Base-by-base conservation (phyloP, 257 asterid species). In the Dorcoceras hygrometricum region DNA sequence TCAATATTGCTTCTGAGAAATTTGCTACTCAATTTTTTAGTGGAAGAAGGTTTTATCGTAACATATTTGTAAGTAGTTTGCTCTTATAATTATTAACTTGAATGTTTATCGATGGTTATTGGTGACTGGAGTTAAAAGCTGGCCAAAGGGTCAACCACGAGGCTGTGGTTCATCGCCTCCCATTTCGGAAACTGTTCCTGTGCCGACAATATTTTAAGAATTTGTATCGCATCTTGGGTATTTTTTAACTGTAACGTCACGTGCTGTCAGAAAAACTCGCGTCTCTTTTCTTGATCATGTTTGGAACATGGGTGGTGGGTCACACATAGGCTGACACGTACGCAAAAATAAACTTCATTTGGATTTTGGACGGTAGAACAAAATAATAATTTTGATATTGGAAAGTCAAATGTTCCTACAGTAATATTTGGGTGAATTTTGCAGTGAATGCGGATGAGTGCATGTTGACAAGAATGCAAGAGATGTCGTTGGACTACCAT, bases 381-480 rank as follows among this genome's bases (percentile, higher is more conserved):
- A n/a, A n/a, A n/a, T n/a, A n/a, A n/a, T n/a, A n/a, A n/a, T n/a
- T n/a, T n/a, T n/a, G n/a, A n/a, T n/a, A n/a, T 4, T 48, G 24
- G 26, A 43, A 54, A 14, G 14, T 56, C 6, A 18, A n/a, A 24
- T 24, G 3, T 32, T 4, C 1, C 29, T 5, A 48, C 23, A 34
- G 34, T 12, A n/a, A 64, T 71, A 18, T 58, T 7, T 43, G 53
- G 23, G n/a, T 65, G 4, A 0, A 7, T 54, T 32, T 74, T 81
- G 82, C 97, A 92, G 98, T 89, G 63, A 92, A 92, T 76, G 46
- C 98, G 27, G 59, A 92, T 60, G 98, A 92, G 71, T 92, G 97
- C 68, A 68, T 92, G 83, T 76, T 92, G 71, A 89, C 98, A 61
- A 89, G 98, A 79, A 89, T 92, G 97, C 98, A 92, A 82, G 98